Evolutionary conservation across 1,284 basidiomycete genomes (phyloP).

Genomic region (Ceraceosorus bombacis): DNA sequence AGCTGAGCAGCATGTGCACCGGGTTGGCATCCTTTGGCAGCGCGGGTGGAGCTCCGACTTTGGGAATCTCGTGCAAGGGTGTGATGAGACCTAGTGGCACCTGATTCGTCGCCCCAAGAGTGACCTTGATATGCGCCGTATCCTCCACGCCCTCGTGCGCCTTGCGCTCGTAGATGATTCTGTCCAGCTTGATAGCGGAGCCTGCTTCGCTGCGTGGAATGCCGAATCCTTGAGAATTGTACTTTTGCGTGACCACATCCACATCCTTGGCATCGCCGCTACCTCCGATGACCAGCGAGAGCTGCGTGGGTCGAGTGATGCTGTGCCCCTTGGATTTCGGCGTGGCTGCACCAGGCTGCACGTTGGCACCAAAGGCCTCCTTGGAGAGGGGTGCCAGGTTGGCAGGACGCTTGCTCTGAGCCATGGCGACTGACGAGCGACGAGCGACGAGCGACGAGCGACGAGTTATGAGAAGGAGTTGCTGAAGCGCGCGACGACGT

Average conservation of each 20-base stretch:
- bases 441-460: no score
- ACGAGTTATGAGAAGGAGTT: no score
- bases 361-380: constrained; percentile 4
- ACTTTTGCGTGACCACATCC: constrained; percentile 1
- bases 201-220: background rate
- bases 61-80: constrained; percentile 4
- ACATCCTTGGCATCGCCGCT: constrained; percentile 5
- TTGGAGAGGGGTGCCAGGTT: constrained; percentile 7
- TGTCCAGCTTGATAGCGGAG: background rate
- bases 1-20: constrained; percentile 2
- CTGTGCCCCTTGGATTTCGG: background rate
- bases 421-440: background rate
- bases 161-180: constrained; percentile 5
- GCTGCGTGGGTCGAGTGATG: background rate
- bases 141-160: background rate
- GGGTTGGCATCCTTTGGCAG: background rate
- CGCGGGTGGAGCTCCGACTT: background rate
- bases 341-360: background rate
- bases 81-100: constrained; percentile 1
- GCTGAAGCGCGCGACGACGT: no score
- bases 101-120: constrained; percentile 2
- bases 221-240: constrained; percentile 5
- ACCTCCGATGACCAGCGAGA: constrained; percentile 7
- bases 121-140: background rate
- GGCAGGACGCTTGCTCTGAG: constrained; percentile 1